Evolutionary conservation across 2,329 filamentous ascomycete genomes (phyloP).

Genomic region (Epichloe aotearoae): DNA sequence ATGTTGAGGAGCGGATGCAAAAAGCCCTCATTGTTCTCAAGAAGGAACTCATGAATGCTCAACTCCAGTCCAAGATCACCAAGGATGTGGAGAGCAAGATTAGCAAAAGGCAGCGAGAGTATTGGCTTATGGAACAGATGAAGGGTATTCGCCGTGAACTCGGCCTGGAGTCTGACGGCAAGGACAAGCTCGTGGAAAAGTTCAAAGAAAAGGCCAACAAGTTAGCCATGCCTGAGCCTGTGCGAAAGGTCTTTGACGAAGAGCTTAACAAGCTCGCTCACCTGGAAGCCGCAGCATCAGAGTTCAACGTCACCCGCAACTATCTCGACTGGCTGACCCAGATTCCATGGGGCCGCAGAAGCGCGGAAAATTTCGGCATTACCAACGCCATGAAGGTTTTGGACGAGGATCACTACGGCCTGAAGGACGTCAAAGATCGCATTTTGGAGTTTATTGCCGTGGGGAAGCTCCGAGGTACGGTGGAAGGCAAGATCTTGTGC

Average conservation of each 20-base stretch:
- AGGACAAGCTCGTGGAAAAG: slow-evolving; percentile 93
- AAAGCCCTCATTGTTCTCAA: slow-evolving; percentile 88
- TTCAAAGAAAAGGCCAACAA: slow-evolving; percentile 93
- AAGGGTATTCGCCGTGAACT: slow-evolving; percentile 94
- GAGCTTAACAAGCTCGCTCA: slow-evolving; percentile 95
- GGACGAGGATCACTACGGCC: slow-evolving; percentile 90
- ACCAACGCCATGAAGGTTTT: slow-evolving; percentile 79
- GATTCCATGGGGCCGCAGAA: slow-evolving; percentile 92
- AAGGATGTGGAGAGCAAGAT: slow-evolving; percentile 98
- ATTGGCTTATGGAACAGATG: slow-evolving; percentile 99
- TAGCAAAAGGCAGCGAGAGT: slow-evolving; percentile 91
- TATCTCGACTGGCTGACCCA: slow-evolving; percentile 98
- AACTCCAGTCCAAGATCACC: slow-evolving; percentile 91
- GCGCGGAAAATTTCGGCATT: slow-evolving; percentile 93
- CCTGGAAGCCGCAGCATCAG: slow-evolving; percentile 86
- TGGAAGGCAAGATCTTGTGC: slow-evolving; percentile 96
- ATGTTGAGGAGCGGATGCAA: slow-evolving; percentile 83
- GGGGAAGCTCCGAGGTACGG: slow-evolving; percentile 88
- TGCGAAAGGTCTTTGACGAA: slow-evolving; percentile 96
- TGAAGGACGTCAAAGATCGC: slow-evolving; percentile 97
- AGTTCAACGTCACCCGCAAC: slow-evolving; percentile 97
- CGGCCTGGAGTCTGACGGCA: slow-evolving; percentile 92
- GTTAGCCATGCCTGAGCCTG: slow-evolving; percentile 90
- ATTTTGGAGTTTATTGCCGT: slow-evolving; percentile 98
- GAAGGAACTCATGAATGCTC: slow-evolving; percentile 96